Evolutionary conservation across 306 rosid species (phyloP), one percentile per base, ranked within the genome.

Genomic region (Mimosa pudica): DNA sequence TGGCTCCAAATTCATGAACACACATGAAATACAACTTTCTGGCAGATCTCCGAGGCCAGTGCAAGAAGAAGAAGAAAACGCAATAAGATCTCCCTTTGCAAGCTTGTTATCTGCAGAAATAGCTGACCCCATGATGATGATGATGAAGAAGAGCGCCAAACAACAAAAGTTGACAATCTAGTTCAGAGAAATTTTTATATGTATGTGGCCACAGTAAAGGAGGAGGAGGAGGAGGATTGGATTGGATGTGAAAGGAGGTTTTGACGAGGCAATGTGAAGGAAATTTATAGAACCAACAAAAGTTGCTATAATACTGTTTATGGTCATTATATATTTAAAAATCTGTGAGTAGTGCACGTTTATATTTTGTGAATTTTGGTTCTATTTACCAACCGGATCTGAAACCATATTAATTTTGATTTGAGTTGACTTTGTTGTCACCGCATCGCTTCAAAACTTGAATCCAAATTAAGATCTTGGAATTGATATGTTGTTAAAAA

Each of bases 1-100:
- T 2, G 95, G 94, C 58, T 91, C 92, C 71, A 94, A 83, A 57
- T 60, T 82, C 86, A 24, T 80, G 48, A 92, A 66, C 33, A 94
- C 17, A 20, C 74, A 84, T 10, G 94, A 89, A 70, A 92, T 84
- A 81, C 91, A 94, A 20, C 84, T 80, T 75, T 92, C 98, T 0
- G 97, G 95, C 0, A 94, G 36, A 83, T 92, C 93, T n/a, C 88
- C 89, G 11, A 92, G 80, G 54, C 86, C 54, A 3, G 89, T 83
- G 62, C 63, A 3, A 3, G 11, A 60, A 8, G 57, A 12, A 41
- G 79, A 65, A 60, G 64, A 9, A 6, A 32, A 8, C 7, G 12
- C 12, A 3, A 9, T 5, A 58, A 9, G 35, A 58, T 41, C 4
- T 60, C 5, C 2, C 67, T 2, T 9, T 3, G 33, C 80, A 69